Evolutionary conservation across 176 grass and related monocot species (phyloP), one percentile per base, ranked within the genome.

Genomic region (Aechmea fasciata): DNA sequence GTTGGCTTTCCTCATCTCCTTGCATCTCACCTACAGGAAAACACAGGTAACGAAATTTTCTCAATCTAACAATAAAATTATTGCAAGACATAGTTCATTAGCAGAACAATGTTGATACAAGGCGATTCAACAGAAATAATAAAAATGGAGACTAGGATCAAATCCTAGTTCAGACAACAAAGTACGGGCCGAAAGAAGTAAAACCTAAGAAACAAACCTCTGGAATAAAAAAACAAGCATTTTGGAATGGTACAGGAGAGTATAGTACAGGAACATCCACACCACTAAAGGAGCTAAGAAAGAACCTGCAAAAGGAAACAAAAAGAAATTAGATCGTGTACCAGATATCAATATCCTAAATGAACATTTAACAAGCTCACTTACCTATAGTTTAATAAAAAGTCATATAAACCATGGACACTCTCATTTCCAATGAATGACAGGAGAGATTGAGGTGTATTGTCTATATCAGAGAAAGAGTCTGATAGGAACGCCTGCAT

Each of bases 351-450:
- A 18, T 7, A n/a, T 41, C 5, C 33, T 13, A 69, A 13, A 1
- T 3, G 48, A 55, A n/a, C 9, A 9, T 68, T n/a, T 57, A 57
- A 61, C 51, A 80, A 73, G 47, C 48, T 14, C 20, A 50, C 2
- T 41, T 85, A 99, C 94, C 82, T 99, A 71, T 99, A 82, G 72
- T 99, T 99, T 76, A 99, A 24, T 51, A 99, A 72, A 80, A 93
- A 71, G 12, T 99, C 89, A 3, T 93, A 93, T 72, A 99, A 77
- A 47, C 83, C 77, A 84, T 99, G 94, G 65, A 99, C 94, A 29
- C 78, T 81, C 73, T 74, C 70, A 6, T 90, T 87, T 73, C 87
- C 87, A 33, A 22, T 68, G 80, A 99, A 92, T 28, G 77, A 81
- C 73, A 99, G 82, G 47, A 99, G 82, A 1, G 94, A 97, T 75